Percentiles rank a stretch among this genome's conserved stretches.
Evolutionary conservation across 495 filamentous ascomycete genomes (phyloP).

Genomic region (Tetracladium setigerum): DNA sequence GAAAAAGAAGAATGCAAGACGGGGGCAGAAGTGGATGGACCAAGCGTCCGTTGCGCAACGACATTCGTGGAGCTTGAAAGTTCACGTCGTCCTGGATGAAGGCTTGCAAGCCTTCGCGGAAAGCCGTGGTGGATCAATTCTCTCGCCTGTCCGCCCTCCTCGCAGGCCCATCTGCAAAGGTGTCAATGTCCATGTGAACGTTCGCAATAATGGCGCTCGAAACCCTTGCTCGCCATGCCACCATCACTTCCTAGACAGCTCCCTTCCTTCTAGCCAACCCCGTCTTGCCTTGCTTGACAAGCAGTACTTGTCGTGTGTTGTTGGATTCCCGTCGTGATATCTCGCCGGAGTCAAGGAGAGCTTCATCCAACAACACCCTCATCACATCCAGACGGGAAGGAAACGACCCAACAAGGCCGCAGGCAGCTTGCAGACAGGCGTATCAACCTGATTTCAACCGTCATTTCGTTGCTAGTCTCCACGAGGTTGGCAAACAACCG

Average conservation of each 20-base stretch:
- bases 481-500: constrained; percentile 20
- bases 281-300: background rate
- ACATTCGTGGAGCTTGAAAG: too few relatives aligned
- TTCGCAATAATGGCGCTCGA: constrained; percentile 9
- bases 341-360: constrained; percentile 4
- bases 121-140: constrained; percentile 10
- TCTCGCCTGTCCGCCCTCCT: constrained; percentile 2
- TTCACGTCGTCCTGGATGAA: background rate
- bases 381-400: constrained; percentile 15
- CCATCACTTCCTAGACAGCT: constrained; percentile 7
- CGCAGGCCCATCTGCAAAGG: constrained; percentile 9
- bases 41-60: too few relatives aligned
- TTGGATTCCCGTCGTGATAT: constrained; percentile 8
- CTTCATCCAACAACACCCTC: constrained; percentile 5
- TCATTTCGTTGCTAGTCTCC: constrained; percentile 12
- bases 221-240: constrained; percentile 14
- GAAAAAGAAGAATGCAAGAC: too few relatives aligned
- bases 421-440: constrained; percentile 12
- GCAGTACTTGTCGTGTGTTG: constrained; percentile 4
- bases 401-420: constrained; percentile 18
- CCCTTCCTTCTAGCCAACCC: constrained; percentile 6
- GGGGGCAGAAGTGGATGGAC: too few relatives aligned
- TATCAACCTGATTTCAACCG: constrained; percentile 2
- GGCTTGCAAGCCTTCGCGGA: background rate
- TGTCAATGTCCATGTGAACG: constrained; percentile 19